Conservation (phyloP, 306 rosid species). For the Casuarina equisetifolia region DNA sequence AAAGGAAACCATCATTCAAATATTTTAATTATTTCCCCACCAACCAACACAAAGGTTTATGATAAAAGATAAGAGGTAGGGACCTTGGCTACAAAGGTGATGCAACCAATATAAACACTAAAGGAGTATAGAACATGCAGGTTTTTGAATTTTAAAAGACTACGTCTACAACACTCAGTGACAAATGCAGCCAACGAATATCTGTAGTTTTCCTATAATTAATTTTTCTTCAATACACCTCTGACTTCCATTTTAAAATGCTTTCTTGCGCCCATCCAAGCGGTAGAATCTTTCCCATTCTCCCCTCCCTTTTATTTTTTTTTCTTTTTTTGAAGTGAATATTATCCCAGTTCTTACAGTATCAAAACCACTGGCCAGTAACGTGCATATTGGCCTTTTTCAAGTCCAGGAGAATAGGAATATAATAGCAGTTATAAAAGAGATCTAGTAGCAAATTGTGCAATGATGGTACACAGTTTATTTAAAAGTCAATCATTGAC, state of each 20-base stretch:
- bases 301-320: not conserved
- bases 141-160: not conserved
- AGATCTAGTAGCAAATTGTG: not conserved
- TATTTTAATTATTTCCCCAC: not conserved
- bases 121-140: not conserved
- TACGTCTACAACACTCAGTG: not conserved
- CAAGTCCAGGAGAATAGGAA: not conserved
- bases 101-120: not conserved
- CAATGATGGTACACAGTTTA: not conserved
- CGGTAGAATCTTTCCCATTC: not conserved
- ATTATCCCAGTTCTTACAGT: not conserved
- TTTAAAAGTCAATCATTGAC: conserved; percentile 24
- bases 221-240: not conserved
- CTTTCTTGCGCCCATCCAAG: not conserved
- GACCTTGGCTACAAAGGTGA: not conserved
- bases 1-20: not conserved
- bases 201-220: not conserved
- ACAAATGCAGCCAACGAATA: not conserved
- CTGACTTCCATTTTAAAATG: not conserved
- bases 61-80: not conserved
- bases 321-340: not conserved
- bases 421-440: not conserved
- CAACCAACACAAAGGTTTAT: not conserved
- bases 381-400: not conserved
- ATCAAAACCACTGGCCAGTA: not conserved